Base-by-base conservation (phyloP, 2,329 filamentous ascomycete genomes). In the Aspergillus niger region DNA sequence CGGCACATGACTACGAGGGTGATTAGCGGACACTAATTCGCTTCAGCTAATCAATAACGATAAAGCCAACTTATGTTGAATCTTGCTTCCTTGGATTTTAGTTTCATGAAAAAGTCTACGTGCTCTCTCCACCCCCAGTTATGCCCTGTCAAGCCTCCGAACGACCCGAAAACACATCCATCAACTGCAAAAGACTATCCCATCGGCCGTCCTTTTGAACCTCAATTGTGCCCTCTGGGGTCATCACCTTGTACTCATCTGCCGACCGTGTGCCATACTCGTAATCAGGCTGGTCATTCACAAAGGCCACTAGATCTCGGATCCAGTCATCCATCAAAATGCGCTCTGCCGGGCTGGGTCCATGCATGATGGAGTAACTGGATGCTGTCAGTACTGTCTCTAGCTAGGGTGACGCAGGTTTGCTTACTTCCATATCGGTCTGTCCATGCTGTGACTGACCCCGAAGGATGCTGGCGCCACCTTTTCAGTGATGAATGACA, bases 391-490 rank as follows among this genome's bases (percentile, higher is more conserved):
- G 43, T 10, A 7, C 24, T 8, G 5, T 17, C 15, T 8, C 1
- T 17, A 32, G n/a, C 3, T 8, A 28, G 8, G 8, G 6, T 13
- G 4, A 6, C n/a, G 17, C 67, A 55, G 50, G 2, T 22, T 38
- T 1, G 69, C 74, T 69, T 57, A 80, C 76, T 79, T 80, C 78
- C 77, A 80, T 28, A 80, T 72, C 0, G 78, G 76, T 49, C 73
- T 74, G 39, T 80, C 78, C 77, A 79, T 80, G 4, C 76, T 75
- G 62, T 80, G 77, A 3, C 66, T 63, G 6, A 70, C 68, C 2
- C 68, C 67, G 47, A 66, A 69, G 4, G 66, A 63, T 0, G 70
- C 67, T 0, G 78, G 77, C 1, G 77, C 77, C 3, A 79, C 62
- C 7, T 73, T 71, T 4, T 79, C 74, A 10, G 71, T 70, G 48